These are phyloP conservation scores for Ligustrum vulgare DNA, from an alignment of 257 asterid genomes.

Conservation along the genomic window DNA sequence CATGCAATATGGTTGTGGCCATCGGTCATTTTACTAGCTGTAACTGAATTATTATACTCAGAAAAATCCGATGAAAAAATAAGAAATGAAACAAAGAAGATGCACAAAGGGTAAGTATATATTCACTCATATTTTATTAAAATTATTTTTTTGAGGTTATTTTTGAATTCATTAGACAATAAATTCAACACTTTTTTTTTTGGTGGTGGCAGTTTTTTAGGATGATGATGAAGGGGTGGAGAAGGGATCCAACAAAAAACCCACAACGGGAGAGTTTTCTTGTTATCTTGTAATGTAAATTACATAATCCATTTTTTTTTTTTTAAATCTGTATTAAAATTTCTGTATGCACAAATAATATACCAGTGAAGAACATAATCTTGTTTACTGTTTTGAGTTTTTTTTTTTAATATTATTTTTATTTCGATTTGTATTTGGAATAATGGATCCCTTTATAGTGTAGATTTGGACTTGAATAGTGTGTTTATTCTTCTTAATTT, in stretches of 20 bases:
- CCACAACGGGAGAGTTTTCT: neutral
- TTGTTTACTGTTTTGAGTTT: neutral
- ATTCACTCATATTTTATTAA: neutral
- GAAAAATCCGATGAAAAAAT: neutral
- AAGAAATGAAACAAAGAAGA: neutral
- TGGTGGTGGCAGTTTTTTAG: neutral
- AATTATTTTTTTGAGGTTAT: neutral
- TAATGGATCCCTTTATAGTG: neutral
- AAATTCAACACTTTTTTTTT: neutral
- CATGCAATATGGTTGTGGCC: slow-evolving; percentile 2
- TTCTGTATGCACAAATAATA: neutral
- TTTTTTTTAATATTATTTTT: neutral
- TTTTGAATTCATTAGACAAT: neutral
- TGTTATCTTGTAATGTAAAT: neutral
- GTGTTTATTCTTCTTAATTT: neutral
- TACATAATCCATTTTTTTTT: neutral
- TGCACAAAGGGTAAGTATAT: neutral
- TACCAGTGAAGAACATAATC: neutral
- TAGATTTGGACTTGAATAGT: neutral
- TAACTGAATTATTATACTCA: neutral
- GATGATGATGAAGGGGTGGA: neutral
- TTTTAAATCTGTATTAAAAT: neutral
- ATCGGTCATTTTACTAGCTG: slow-evolving; percentile 2
- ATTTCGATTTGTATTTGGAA: neutral
- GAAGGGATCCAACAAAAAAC: neutral